Base-by-base conservation (phyloP, 768 basidiomycete genomes). In the Pseudohyphozyma bogoriensis region DNA sequence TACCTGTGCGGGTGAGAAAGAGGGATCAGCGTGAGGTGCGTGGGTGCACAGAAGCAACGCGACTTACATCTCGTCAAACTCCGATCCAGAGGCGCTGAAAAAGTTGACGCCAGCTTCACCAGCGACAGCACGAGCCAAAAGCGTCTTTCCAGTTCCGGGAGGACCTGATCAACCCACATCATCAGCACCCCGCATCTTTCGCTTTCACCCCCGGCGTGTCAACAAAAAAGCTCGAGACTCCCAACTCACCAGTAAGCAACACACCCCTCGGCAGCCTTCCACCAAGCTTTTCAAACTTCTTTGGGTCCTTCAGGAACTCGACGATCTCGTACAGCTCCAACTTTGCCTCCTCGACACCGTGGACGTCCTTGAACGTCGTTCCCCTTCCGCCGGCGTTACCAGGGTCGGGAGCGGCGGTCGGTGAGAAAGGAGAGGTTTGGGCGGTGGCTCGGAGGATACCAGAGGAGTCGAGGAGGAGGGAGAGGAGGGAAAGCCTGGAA, bases 91-190 rank as follows among this genome's bases (percentile, higher is more conserved):
- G 37, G 93, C 90, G 70, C 92, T 95, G 74, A 96, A 84, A 79
- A 99, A 99, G 0, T 91, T 90, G 7, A 99, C 95, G 20, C 86
- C 92, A 20, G 95, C 95, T 77, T 99, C 95, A 50, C 95, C 95
- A 4, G 95, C 95, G 9, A 96, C 85, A 12, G 95, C 95, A 61
- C 93, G 79, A 8, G 95, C 95, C n/a, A 99, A 79, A 81, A 97
- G 82, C 3, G 95, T 99, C 78, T 99, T 99, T 72, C 95, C 95
- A 20, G 95, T 97, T 64, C 93, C 89, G 33, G 89, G 89, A 28
- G 85, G 83, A 28, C 89, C 89, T n/a, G 87, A 88, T 37, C 88
- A n/a, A 45, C 29, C 24, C 15, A 28, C 26, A 9, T n/a, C n/a
- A n/a, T n/a, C n/a, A n/a, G n/a, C n/a, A n/a, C n/a, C n/a, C n/a